A percentile compares a stretch with the other conserved stretches of the same genome.
phyloP scores from a whole-genome alignment of 2,329 filamentous ascomycete species.

The Emmonsiellopsis sp. region DNA sequence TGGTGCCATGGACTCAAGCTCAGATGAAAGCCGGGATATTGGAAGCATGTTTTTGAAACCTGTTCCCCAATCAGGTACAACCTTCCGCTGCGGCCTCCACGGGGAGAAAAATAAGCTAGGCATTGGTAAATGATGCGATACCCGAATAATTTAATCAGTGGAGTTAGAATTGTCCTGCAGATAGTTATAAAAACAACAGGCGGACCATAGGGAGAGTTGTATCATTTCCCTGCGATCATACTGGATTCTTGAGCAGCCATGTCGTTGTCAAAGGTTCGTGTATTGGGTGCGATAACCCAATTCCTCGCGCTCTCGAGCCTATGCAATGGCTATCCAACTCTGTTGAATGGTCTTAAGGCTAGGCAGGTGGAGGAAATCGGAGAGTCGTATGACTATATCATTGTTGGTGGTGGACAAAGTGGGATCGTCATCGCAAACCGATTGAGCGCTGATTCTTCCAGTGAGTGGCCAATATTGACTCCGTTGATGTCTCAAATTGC shows the following conservation, averaged over 20 bases:
- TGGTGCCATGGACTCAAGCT: too few relatives aligned
- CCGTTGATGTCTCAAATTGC: not conserved
- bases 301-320: not conserved
- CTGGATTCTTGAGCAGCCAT: not conserved
- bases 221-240: not conserved
- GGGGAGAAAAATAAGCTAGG: too few relatives aligned
- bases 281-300: not conserved
- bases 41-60: too few relatives aligned
- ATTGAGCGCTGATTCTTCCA: conserved; percentile 26
- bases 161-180: too few relatives aligned
- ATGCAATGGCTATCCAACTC: not conserved
- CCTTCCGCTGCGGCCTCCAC: too few relatives aligned
- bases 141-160: too few relatives aligned
- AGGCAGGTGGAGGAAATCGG: not conserved
- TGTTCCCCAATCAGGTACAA: too few relatives aligned
- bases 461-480: not conserved
- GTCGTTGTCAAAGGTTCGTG: not conserved
- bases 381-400: conserved; percentile 36
- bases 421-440: conserved; percentile 40
- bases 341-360: not conserved
- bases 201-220: not conserved
- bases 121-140: too few relatives aligned
- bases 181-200: too few relatives aligned
- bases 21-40: too few relatives aligned
- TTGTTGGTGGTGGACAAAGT: conserved; percentile 43